Base-by-base conservation (phyloP, 2,329 filamentous ascomycete genomes). In the Kalaharituber pfeilii region DNA sequence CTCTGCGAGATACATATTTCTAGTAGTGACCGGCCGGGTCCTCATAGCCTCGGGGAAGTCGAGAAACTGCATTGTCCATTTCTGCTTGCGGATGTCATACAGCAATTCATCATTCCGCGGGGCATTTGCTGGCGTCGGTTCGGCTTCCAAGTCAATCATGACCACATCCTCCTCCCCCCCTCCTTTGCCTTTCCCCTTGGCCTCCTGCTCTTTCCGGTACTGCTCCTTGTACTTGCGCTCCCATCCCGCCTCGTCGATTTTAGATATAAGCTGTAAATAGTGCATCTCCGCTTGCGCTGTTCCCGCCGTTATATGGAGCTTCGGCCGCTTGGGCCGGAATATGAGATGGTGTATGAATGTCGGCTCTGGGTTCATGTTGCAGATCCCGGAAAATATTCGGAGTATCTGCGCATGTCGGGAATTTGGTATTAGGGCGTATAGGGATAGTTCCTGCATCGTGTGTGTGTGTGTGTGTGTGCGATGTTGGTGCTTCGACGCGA, bases 361-460 rank as follows among this genome's bases (percentile, higher is more conserved):
- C 4, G 45, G 52, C 33, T 47, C 52, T 13, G 51, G 53, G 7
- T 50, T 33, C 58, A 60, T 60, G 18, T 56, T 54, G 9, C 53
- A 58, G 9, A 58, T 44, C 1, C 53, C 55, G 11, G 54, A 58
- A 22, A 60, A 39, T 36, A 56, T 56, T 28, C 56, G 56, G 52
- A 54, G 50, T 24, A 58, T 52, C 18, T 58, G 58, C 20, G 49
- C 24, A 13, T 55, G 53, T 26, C 56, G 49, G 18, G 53, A 51
- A 15, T 55, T 30, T 20, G 58, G 56, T 18, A 58, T 52, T 11
- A 56, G 56, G 24, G 56, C 53, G 51, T 56, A 60, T 24, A 60
- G 58, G 9, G 58, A 53, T n/a, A 60, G 56, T 29, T 60, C 58
- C 28, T 60, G 58, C 58, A 60, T 60, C 7, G 18, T 50, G 33